These are phyloP conservation scores for Manihot esculenta DNA, from an alignment of 441 rosid genomes.

Conservation along the genomic window DNA sequence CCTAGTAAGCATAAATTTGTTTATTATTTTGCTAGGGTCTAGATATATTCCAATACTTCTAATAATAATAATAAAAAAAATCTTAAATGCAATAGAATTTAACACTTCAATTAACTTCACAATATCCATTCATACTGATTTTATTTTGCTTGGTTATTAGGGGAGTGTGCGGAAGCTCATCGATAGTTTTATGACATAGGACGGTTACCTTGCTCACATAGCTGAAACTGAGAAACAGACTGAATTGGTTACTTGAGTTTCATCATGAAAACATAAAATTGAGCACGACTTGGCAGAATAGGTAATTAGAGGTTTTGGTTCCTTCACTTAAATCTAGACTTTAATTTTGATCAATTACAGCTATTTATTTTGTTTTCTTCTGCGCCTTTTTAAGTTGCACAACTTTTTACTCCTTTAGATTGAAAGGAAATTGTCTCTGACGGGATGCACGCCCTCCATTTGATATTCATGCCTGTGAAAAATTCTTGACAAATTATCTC, in stretches of 20 bases:
- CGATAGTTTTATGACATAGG: conserved; percentile 43
- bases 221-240: conserved; percentile 87
- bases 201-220: conserved; percentile 86
- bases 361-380: background rate
- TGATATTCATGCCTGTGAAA: conserved; percentile 81
- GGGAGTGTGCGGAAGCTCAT: background rate
- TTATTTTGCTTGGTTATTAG: background rate
- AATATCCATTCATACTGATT: background rate
- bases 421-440: conserved; percentile 20
- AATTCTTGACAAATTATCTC: conserved; percentile 55
- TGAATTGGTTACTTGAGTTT: conserved; percentile 86
- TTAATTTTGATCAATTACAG: background rate
- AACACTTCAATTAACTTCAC: background rate
- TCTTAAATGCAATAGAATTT: background rate
- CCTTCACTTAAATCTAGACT: background rate
- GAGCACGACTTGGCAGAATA: conserved; percentile 90
- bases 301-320: conserved; percentile 36
- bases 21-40: conserved; percentile 7
- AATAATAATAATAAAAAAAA: background rate
- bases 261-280: conserved; percentile 89
- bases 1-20: conserved; percentile 52
- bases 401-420: conserved; percentile 13
- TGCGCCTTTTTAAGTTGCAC: conserved; percentile 13
- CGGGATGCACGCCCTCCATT: conserved; percentile 85
- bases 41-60: background rate